A percentile compares a stretch with the other conserved stretches of the same genome.
Conservation (phyloP, 495 filamentous ascomycete species). For the Talaromyces wortmannii region DNA sequence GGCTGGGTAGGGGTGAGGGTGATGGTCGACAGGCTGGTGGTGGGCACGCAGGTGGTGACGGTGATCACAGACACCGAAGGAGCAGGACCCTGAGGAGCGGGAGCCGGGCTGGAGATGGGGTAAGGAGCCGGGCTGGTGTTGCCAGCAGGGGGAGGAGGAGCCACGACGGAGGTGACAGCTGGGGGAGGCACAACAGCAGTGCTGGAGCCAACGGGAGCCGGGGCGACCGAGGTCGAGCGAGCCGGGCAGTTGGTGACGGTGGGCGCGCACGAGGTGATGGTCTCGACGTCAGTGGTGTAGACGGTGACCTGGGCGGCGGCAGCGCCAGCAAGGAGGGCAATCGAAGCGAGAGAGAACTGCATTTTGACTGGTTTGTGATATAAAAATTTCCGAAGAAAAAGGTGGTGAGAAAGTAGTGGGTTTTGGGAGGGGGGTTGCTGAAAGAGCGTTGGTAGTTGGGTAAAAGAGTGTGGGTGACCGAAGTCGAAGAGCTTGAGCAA, state of each 20-base stretch:
- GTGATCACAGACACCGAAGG: constrained; percentile 20
- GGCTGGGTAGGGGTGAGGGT: constrained; percentile 12
- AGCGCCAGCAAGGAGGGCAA: constrained; percentile 45
- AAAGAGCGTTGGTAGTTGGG: constrained; percentile 42
- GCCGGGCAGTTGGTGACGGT: constrained; percentile 54
- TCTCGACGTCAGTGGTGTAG: constrained; percentile 48
- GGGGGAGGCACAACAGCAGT: constrained; percentile 7
- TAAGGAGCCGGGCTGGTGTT: constrained; percentile 11
- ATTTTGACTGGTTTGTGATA: constrained; percentile 38
- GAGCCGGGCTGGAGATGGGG: constrained; percentile 7
- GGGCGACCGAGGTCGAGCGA: constrained; percentile 6
- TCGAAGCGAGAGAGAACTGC: constrained; percentile 44
- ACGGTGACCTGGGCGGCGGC: constrained; percentile 37
- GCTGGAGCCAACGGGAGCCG: constrained; percentile 11
- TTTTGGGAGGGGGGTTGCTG: constrained; percentile 12
- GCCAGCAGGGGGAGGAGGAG: constrained; percentile 12
- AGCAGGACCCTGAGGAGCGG: constrained; percentile 12
- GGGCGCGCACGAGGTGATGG: constrained; percentile 54
- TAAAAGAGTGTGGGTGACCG: constrained; percentile 51
- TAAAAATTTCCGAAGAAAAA: constrained; percentile 17
- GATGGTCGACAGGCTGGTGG: constrained; percentile 33
- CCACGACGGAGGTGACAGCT: constrained; percentile 6
- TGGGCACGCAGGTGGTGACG: constrained; percentile 37
- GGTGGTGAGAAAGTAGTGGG: constrained; percentile 8
- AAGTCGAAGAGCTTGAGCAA: constrained; percentile 40